Base-by-base conservation (phyloP, 192 early-diverging fungal species). In the Coemansia sp. region DNA sequence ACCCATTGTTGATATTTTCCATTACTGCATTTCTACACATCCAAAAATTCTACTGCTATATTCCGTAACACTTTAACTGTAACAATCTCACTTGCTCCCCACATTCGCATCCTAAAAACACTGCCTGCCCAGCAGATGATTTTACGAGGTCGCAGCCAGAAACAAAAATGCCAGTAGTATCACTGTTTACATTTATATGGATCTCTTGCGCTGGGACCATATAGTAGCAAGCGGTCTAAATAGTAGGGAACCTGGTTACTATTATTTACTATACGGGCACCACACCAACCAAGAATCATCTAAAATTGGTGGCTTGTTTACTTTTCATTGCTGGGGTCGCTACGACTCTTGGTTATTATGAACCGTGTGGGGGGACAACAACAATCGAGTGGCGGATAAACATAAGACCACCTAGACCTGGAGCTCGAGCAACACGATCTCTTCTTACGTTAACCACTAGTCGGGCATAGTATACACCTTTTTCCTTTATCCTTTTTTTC, bases 351-450 rank as follows among this genome's bases (percentile, higher is more conserved):
- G 25, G 26, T 4, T 13, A 14, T 28, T 53, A 31, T 26, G 52
- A 53, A 45, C 43, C 43, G n/a, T n/a, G 16, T 6, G 43, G 16
- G 43, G 43, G 43, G 43, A n/a, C 11, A 13, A 52, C 52, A 53
- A 53, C 52, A 53, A 53, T 53, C 52, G 52, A 53, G 52, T 53
- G 28, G 28, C 52, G 52, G 52, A 53, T 53, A 53, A 53, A 53
- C 52, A 53, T 53, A 53, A 53, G 52, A 53, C 26, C 52, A 53
- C 14, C 13, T 26, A 31, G 14, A 31, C 4, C 31, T 31, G 31
- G 31, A 31, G 31, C 26, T 14, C 12, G 43, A 16, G 52, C 26
- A 26, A 26, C 52, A 28, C 23, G 26, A 28, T 53, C 26, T 53
- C 18, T 45, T 50, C 23, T 25, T 50, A 50, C 12, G 20, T 33